These are phyloP conservation scores for Nitzschia sp. DNA, from an alignment of 108 stramenopile genomes.

Conservation along the genomic window DNA sequence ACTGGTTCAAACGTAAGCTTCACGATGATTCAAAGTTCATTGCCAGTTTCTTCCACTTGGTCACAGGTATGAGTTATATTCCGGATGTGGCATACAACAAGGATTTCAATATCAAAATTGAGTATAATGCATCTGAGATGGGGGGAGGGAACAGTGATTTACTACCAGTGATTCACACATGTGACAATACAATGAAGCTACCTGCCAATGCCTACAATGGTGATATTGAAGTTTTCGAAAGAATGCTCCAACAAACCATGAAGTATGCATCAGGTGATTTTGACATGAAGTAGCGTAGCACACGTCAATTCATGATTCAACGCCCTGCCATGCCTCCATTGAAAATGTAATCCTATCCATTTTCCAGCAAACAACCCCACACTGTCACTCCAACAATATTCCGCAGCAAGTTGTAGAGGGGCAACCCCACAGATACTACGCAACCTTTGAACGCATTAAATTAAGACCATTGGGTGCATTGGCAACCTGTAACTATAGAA, in stretches of 20 bases:
- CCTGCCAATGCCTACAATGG: slow-evolving; percentile 5
- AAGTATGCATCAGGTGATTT: background rate
- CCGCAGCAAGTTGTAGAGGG: too few relatives aligned
- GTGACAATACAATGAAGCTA: background rate
- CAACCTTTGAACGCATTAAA: too few relatives aligned
- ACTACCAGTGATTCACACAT: slow-evolving; percentile 8
- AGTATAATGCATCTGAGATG: slow-evolving; percentile 1
- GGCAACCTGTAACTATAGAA: too few relatives aligned
- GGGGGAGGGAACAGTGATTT: background rate
- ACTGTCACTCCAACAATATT: too few relatives aligned
- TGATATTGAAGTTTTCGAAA: background rate
- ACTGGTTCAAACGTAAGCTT: background rate
- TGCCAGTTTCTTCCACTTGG: background rate
- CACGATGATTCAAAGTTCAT: background rate
- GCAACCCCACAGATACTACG: too few relatives aligned
- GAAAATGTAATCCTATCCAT: too few relatives aligned
- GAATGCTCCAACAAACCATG: background rate
- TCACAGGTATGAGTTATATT: background rate
- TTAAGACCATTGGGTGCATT: too few relatives aligned
- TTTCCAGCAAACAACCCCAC: too few relatives aligned
- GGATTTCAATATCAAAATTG: slow-evolving; percentile 2
- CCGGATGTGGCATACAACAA: background rate
- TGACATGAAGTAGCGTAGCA: background rate
- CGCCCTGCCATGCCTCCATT: too few relatives aligned
- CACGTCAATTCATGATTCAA: too few relatives aligned